A percentile compares a stretch with the other conserved stretches of the same genome.
These are phyloP conservation scores for Termitomyces sp. DNA, from an alignment of 1,284 basidiomycete species.

Conservation along the genomic window DNA sequence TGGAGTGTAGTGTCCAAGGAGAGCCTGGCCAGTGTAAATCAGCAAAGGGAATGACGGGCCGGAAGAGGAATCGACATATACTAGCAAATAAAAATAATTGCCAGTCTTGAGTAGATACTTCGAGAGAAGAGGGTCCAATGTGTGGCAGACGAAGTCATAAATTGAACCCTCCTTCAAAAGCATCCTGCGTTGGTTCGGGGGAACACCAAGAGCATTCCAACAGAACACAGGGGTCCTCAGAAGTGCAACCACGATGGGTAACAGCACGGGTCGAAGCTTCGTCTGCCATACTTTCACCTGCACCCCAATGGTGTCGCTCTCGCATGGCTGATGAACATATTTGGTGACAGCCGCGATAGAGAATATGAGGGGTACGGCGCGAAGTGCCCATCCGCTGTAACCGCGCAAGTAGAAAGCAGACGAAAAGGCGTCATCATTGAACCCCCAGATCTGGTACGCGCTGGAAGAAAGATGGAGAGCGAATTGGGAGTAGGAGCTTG, in stretches of 20 bases:
- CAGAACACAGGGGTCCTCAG: conserved; percentile 66
- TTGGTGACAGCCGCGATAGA: conserved; percentile 52
- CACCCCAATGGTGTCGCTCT: conserved; percentile 50
- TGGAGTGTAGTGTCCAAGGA: conserved; percentile 62
- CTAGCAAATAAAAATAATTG: conserved; percentile 68
- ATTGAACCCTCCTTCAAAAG: conserved; percentile 61
- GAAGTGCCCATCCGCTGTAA: conserved; percentile 70
- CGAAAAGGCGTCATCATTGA: conserved; percentile 61
- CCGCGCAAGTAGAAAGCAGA: conserved; percentile 71
- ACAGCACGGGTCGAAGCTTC: conserved; percentile 57
- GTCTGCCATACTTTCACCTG: conserved; percentile 66
- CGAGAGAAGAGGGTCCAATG: conserved; percentile 59
- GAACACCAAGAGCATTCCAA: conserved; percentile 83
- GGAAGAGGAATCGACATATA: conserved; percentile 20
- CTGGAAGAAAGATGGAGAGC: conserved; percentile 71
- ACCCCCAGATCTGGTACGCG: conserved; percentile 76
- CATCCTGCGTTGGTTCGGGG: conserved; percentile 66
- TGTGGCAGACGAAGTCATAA: conserved; percentile 56
- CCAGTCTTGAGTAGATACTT: conserved; percentile 48
- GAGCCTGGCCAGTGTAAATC: conserved; percentile 30
- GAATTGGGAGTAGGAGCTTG: conserved; percentile 57
- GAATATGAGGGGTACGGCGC: conserved; percentile 62
- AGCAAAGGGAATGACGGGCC: neutral
- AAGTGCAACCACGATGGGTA: conserved; percentile 59
- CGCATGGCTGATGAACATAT: conserved; percentile 56